Conservation (phyloP, 169 alveolate species). For the Amoebophrya sp. region DNA sequence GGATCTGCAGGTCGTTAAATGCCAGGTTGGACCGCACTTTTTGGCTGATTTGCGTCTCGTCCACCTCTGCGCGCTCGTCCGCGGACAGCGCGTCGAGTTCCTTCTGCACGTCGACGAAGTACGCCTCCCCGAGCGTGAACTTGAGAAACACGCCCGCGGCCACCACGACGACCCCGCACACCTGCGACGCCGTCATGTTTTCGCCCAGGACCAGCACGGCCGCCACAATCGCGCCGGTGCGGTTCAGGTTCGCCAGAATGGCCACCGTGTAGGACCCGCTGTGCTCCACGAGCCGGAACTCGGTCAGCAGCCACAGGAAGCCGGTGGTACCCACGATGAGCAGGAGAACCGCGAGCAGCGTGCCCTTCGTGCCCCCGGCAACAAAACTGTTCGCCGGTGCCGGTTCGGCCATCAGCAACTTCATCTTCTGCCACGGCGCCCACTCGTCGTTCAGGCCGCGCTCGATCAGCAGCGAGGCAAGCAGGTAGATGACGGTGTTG, state of each 20-base stretch:
- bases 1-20: too few relatives aligned
- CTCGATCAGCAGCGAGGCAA: neutral
- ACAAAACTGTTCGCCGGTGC: neutral
- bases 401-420: neutral
- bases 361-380: too few relatives aligned
- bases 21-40: too few relatives aligned
- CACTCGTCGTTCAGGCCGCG: neutral
- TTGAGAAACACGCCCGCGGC: neutral
- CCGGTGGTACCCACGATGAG: neutral
- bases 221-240: neutral
- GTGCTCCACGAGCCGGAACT: neutral
- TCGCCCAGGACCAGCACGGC: neutral
- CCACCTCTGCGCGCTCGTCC: too few relatives aligned
- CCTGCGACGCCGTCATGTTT: neutral
- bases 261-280: neutral
- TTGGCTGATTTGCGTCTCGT: too few relatives aligned
- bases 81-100: too few relatives aligned
- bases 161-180: neutral
- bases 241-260: neutral
- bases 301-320: neutral
- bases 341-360: neutral
- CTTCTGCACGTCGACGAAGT: neutral
- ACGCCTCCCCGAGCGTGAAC: neutral
- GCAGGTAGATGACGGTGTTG: neutral
- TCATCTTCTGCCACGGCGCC: neutral